Evolutionary conservation across 306 rosid species (phyloP).

Genomic region (Acacia crassicarpa): DNA sequence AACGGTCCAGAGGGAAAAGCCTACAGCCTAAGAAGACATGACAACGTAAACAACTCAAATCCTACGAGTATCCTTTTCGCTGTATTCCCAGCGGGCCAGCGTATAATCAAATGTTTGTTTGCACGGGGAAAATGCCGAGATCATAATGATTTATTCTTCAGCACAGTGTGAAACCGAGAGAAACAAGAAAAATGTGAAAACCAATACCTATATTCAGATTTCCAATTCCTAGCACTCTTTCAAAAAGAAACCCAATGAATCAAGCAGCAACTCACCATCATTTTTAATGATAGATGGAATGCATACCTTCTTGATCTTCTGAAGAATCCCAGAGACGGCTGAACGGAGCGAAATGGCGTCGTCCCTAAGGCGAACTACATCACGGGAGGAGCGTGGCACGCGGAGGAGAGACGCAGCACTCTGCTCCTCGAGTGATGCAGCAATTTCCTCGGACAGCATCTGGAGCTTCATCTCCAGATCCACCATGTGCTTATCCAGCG

Average conservation of each 20-base stretch:
- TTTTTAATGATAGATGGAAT: no score
- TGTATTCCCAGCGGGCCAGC: background rate
- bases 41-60: background rate
- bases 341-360: constrained; percentile 91
- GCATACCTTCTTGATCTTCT: constrained; percentile 83
- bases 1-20: background rate
- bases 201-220: background rate
- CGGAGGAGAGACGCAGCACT: constrained; percentile 91
- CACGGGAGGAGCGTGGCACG: constrained; percentile 93
- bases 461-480: constrained; percentile 97
- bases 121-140: background rate
- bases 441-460: constrained; percentile 91
- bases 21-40: background rate
- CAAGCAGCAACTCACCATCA: background rate
- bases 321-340: constrained; percentile 81
- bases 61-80: background rate
- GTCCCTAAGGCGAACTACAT: constrained; percentile 86
- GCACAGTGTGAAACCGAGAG: background rate
- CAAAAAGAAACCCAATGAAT: background rate
- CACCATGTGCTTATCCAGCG: constrained; percentile 77
- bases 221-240: background rate
- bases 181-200: background rate
- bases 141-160: background rate
- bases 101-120: background rate
- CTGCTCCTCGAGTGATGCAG: constrained; percentile 91